A percentile compares a stretch with the other conserved stretches of the same genome.
Evolutionary conservation across 1,139 yeast species (phyloP).

Genomic region (Blastobotrys apis): DNA sequence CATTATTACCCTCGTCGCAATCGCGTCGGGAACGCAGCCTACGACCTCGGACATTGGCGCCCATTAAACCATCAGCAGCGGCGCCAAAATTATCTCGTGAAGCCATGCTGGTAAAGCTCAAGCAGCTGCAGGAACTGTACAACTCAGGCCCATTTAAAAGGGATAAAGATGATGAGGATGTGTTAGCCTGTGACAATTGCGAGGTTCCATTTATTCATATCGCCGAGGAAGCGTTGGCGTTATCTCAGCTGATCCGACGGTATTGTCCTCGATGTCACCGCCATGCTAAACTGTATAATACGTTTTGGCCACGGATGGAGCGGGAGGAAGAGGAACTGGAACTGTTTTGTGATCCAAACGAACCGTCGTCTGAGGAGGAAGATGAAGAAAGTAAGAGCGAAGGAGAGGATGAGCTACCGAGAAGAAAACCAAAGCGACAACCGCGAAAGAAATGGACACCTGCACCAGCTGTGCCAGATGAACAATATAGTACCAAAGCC

Average conservation of each 20-base stretch:
- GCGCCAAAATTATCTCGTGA: conserved; percentile 3
- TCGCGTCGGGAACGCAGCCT: conserved; percentile 12
- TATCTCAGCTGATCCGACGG: conserved; percentile 16
- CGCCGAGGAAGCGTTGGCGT: conserved; percentile 17
- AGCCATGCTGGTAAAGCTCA: conserved; percentile 9
- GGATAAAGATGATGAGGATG: conserved; percentile 14
- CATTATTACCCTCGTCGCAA: too few species aligned
- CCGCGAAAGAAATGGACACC: background rate
- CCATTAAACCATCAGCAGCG: background rate
- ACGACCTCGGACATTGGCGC: conserved; percentile 18
- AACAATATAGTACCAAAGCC: background rate
- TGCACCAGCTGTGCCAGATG: conserved; percentile 14
- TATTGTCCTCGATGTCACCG: conserved; percentile 34
- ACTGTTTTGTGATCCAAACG: conserved; percentile 17
- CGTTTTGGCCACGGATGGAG: conserved; percentile 30
- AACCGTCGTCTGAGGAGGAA: conserved; percentile 12
- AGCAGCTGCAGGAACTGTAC: conserved; percentile 17
- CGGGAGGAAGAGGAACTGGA: conserved; percentile 19
- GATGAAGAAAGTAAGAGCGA: conserved; percentile 10
- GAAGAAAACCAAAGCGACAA: background rate
- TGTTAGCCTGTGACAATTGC: conserved; percentile 27
- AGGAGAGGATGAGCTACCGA: conserved; percentile 11
- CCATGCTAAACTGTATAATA: conserved; percentile 29
- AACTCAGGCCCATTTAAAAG: conserved; percentile 23
- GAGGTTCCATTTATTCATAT: conserved; percentile 23